Conservation (phyloP, 2,329 filamentous ascomycete species). For the Kalaharituber pfeilii region DNA sequence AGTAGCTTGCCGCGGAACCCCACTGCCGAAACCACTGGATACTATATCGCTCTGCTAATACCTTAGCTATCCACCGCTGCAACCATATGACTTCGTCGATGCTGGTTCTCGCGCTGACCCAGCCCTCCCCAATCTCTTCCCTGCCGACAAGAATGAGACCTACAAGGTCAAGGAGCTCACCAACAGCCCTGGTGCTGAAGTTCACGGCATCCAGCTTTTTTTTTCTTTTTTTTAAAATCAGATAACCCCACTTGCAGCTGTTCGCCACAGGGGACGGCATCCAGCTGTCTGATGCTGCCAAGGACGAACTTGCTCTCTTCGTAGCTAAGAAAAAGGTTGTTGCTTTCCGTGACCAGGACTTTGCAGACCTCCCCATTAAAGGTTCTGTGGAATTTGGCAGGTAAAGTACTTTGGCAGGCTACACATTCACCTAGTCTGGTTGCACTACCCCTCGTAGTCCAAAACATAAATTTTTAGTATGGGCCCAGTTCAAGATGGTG, state of each 20-base stretch:
- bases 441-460: no score
- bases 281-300: slow-evolving; percentile 47
- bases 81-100: slow-evolving; percentile 55
- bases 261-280: no score
- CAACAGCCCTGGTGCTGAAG: slow-evolving; percentile 55
- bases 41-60: not conserved
- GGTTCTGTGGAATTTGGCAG: slow-evolving; percentile 51
- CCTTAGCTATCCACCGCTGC: slow-evolving; percentile 45
- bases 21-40: not conserved
- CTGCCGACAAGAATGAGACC: slow-evolving; percentile 27
- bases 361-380: slow-evolving; percentile 49
- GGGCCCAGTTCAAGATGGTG: no score
- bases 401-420: slow-evolving; percentile 66
- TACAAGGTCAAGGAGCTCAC: slow-evolving; percentile 40
- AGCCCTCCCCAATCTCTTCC: slow-evolving; percentile 49
- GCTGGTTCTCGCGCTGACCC: slow-evolving; percentile 59
- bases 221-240: no score
- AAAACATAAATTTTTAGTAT: no score
- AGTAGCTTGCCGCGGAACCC: slow-evolving; percentile 19
- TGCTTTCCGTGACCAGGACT: slow-evolving; percentile 59
- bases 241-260: slow-evolving; percentile 50
- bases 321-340: slow-evolving; percentile 65
- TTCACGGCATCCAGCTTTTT: slow-evolving; percentile 54
- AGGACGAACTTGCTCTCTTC: slow-evolving; percentile 58
- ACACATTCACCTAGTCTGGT: slow-evolving; percentile 60